These are phyloP conservation scores for Termitomyces sp. DNA, from an alignment of 768 basidiomycete genomes.

Conservation along the genomic window DNA sequence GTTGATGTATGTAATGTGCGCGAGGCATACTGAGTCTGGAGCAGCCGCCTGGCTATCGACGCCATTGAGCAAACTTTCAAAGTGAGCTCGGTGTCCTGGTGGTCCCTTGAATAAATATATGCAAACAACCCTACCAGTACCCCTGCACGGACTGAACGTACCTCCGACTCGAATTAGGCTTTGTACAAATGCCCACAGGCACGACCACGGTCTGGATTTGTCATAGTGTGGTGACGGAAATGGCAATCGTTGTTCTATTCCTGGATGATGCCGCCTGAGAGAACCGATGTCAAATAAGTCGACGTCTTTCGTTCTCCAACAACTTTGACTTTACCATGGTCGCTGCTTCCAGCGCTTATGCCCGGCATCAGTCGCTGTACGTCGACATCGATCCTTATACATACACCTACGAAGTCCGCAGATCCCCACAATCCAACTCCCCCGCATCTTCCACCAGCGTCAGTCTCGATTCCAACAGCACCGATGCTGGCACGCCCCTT, in stretches of 20 bases:
- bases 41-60: conserved; percentile 10
- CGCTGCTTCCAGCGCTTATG: conserved; percentile 26
- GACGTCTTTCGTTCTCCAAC: background rate
- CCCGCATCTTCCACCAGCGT: conserved; percentile 28
- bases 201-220: background rate
- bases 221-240: background rate
- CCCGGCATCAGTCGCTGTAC: conserved; percentile 33
- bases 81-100: background rate
- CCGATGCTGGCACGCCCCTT: conserved; percentile 24
- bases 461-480: conserved; percentile 24
- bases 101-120: background rate
- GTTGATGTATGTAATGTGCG: conserved; percentile 5
- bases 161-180: background rate
- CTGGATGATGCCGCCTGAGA: conserved; percentile 3
- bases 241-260: conserved; percentile 4
- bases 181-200: too few species aligned
- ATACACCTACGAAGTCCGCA: conserved; percentile 21
- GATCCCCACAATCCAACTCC: conserved; percentile 27
- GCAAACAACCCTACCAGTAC: background rate
- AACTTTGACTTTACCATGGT: conserved; percentile 1
- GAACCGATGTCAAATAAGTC: background rate
- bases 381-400: conserved; percentile 32
- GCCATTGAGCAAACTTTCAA: conserved; percentile 7
- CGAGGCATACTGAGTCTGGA: conserved; percentile 7
- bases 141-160: too few species aligned